These are phyloP conservation scores for Poteriospumella lacustris DNA, from an alignment of 108 stramenopile genomes.

Conservation along the genomic window DNA sequence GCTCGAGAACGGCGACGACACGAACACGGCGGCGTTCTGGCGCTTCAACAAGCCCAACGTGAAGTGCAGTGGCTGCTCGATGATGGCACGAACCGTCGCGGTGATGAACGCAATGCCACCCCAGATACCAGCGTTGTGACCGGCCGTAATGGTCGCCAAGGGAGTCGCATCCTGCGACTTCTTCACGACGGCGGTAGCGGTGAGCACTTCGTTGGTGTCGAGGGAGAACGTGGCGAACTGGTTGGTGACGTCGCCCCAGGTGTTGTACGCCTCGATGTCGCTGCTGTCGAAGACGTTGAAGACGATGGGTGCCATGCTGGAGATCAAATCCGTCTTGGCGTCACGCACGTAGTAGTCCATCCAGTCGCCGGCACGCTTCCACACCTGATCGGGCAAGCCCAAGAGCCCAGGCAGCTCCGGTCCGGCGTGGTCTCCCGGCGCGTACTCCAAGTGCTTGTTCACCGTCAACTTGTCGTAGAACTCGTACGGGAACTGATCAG, in stretches of 20 bases:
- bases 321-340: not conserved
- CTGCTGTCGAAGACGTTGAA: not conserved
- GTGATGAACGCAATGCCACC: not conserved
- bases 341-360: not conserved
- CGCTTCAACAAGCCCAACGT: no score
- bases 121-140: not conserved
- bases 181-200: not conserved
- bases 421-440: not conserved
- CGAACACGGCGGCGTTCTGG: no score
- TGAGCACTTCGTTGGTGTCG: not conserved
- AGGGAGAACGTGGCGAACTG: not conserved
- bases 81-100: not conserved
- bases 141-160: not conserved
- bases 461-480: not conserved
- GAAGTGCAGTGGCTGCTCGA: no score
- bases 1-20: no score
- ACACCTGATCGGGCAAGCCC: not conserved
- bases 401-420: not conserved
- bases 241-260: not conserved
- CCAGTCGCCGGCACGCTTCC: not conserved
- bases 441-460: not conserved
- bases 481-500: not conserved
- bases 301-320: not conserved
- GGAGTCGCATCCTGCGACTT: not conserved
- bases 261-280: not conserved